A percentile compares a stretch with the other conserved stretches of the same genome.
phyloP scores from a whole-genome alignment of 106 monocot genomes.

The Acorus calamus region DNA sequence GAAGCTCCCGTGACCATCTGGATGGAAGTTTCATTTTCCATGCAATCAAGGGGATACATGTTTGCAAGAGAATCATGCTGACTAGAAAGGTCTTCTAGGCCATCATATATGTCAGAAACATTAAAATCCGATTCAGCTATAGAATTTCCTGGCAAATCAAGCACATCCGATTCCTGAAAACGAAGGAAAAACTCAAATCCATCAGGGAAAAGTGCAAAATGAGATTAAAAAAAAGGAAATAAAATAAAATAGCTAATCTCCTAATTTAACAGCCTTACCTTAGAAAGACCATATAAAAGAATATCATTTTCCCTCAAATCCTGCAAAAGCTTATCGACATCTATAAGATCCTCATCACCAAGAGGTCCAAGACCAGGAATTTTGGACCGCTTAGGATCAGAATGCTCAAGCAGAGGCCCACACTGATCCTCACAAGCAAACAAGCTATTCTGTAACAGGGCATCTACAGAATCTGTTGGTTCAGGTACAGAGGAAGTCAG shows the following conservation, averaged over 20 bases:
- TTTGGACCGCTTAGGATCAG: conserved; percentile 1
- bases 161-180: conserved; percentile 10
- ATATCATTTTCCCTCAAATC: too few species aligned
- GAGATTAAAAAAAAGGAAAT: too few species aligned
- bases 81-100: conserved; percentile 4
- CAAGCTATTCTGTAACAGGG: too few species aligned
- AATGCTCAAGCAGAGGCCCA: neutral
- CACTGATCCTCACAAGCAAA: neutral
- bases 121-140: neutral
- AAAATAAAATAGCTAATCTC: too few species aligned
- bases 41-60: neutral
- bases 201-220: neutral
- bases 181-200: neutral
- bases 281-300: too few species aligned
- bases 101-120: neutral
- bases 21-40: neutral
- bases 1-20: conserved; percentile 8
- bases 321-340: too few species aligned
- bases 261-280: too few species aligned
- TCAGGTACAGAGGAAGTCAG: conserved; percentile 1
- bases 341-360: conserved; percentile 9
- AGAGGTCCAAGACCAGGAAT: conserved; percentile 5
- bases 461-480: neutral
- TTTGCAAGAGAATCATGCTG: neutral
- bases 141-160: neutral